These are phyloP conservation scores for Leishmania martiniquensis DNA, from an alignment of 208 protist genomes.

Conservation along the genomic window DNA sequence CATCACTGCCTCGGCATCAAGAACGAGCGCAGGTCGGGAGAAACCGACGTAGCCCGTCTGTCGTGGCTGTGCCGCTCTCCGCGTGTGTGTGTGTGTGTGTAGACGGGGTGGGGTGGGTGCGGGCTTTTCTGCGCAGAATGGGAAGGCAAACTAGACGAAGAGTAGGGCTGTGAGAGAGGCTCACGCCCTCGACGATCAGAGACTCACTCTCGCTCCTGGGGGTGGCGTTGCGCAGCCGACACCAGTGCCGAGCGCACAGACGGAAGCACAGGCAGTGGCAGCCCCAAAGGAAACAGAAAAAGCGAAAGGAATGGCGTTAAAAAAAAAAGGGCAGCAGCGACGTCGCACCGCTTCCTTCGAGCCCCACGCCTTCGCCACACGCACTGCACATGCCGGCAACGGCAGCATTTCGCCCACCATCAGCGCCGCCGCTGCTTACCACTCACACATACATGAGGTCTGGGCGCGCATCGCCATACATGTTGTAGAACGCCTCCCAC, in stretches of 20 bases:
- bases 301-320: constrained; percentile 2
- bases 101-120: too few relatives aligned
- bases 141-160: background rate
- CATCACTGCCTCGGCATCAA: background rate
- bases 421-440: background rate
- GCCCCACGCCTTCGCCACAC: background rate
- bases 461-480: constrained; percentile 45
- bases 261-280: background rate
- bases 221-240: background rate
- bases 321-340: constrained; percentile 5
- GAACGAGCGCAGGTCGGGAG: background rate
- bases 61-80: background rate
- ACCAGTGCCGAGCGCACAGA: constrained; percentile 8
- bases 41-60: background rate
- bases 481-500: constrained; percentile 59
- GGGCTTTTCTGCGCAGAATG: too few relatives aligned
- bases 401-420: background rate
- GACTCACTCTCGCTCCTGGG: background rate
- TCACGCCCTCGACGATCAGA: background rate
- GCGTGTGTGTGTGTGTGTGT: background rate
- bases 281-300: background rate
- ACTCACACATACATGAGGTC: constrained; percentile 54
- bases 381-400: background rate
- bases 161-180: background rate
- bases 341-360: background rate